Evolutionary conservation across 495 filamentous ascomycete genomes (phyloP), one percentile per base, ranked within the genome.

Genomic region (Hypomontagnella monticulosa): DNA sequence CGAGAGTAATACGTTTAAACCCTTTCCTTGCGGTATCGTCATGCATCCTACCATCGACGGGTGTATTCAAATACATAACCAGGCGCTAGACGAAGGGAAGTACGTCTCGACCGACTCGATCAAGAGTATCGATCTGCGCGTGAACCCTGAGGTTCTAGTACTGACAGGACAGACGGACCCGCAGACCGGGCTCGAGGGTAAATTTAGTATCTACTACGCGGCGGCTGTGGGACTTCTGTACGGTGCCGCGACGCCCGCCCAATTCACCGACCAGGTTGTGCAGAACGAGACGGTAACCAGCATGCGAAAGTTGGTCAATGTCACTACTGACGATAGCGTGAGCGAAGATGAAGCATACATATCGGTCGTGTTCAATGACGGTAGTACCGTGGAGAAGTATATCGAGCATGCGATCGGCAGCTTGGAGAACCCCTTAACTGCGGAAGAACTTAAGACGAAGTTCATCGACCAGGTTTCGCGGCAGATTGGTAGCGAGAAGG

Each of bases 11-110:
- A 77, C 77, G 4, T 85, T 85, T 71, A 85, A 86, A 69, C 83
- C 81, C 1, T 87, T 80, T 57, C 82, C 83, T 6, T 85, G 83
- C 68, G 84, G 82, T 4, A 85, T 87, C 69, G 81, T 85, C 10
- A 80, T 84, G 27, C 84, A 87, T 62, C 81, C 83, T 1, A 74
- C 78, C 7, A 85, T 85, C 67, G 83, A 85, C 63, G 83, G 67
- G 4, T 80, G 78, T 51, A 75, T 79, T 8, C 78, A 80, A 65
- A 48, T 85, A 30, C 75, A 80, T 58, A 59, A 70, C 3, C 75
- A 84, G 52, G 58, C 80, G 37, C 18, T 54, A 4, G 10, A 30
- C n/a, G 38, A 68, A 23, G 60, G 60, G 18, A 70, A 73, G 61
- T 58, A 68, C 12, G 66, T 79, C 4, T 63, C 69, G 15, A 62